Percentiles rank a stretch among this genome's conserved stretches.
These are phyloP conservation scores for Lichtheimia corymbifera DNA, from an alignment of 371 early-diverging fungal genomes.

Conservation along the genomic window DNA sequence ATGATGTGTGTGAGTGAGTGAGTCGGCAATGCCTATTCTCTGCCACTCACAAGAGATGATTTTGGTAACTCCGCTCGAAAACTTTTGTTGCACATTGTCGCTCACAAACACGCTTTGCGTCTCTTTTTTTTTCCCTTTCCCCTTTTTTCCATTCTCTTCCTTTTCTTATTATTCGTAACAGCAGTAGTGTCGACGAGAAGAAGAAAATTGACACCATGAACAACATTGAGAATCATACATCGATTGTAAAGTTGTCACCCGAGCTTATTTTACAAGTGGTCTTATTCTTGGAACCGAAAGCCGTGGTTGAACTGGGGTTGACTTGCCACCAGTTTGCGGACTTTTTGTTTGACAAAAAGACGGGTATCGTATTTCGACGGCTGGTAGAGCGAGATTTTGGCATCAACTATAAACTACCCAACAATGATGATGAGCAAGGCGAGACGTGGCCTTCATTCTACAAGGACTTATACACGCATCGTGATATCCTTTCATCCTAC, in stretches of 20 bases:
- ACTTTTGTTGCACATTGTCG: background rate
- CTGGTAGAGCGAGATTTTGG: slow-evolving; percentile 35
- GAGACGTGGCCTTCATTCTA: slow-evolving; percentile 28
- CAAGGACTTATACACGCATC: slow-evolving; percentile 11
- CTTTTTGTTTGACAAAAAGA: slow-evolving; percentile 25
- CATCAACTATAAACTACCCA: slow-evolving; percentile 27
- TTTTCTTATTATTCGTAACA: background rate
- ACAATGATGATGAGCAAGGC: slow-evolving; percentile 8
- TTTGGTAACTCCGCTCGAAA: no score
- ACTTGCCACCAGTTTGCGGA: slow-evolving; percentile 24
- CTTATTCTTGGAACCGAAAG: slow-evolving; percentile 19
- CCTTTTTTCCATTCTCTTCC: slow-evolving; percentile 4
- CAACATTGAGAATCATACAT: slow-evolving; percentile 11
- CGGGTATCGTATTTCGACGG: slow-evolving; percentile 23
- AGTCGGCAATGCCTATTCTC: no score
- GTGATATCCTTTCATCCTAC: background rate
- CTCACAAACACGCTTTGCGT: background rate
- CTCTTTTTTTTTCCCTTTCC: slow-evolving; percentile 14
- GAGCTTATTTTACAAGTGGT: slow-evolving; percentile 32
- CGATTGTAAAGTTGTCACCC: slow-evolving; percentile 25
- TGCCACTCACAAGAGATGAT: no score
- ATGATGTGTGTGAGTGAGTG: no score
- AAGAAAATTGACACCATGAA: slow-evolving; percentile 1
- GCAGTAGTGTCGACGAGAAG: background rate
- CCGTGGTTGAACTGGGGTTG: slow-evolving; percentile 25